Evolutionary conservation across 148 eudicot genomes (phyloP), one percentile per base, ranked within the genome.

Genomic region (Salicornia ramosissima): DNA sequence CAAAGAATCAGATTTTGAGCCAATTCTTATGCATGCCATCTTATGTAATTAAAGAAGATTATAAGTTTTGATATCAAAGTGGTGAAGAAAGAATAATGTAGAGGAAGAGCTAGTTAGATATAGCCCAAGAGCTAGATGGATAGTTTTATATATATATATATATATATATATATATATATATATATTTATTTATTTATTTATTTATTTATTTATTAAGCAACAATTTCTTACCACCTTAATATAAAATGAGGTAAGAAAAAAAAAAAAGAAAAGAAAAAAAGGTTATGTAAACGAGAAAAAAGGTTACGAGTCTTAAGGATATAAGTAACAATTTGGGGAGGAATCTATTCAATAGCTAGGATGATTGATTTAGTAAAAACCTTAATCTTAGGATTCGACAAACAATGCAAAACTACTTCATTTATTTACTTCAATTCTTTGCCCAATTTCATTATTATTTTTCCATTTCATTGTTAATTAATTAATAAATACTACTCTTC

Each of bases 1-100:
- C 67, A 89, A 85, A 14, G 85, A 73, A 67, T 86, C 87, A 46
- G 90, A 82, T 79, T 89, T 89, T 46, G 90, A 81, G 58, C 95
- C 95, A 5, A 89, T 79, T 79, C 73, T 78, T 80, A 86, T 57
- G 73, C 76, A 86, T 12, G 95, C 95, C 95, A 89, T 89, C 28
- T n/a, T 52, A 52, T 1, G 70, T 70, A 28, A 40, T 51, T 15
- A 36, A 8, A 8, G 40, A 36, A 36, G 36, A 39, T 47, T 24
- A 62, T 30, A 47, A 39, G 43, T 39, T 45, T 3, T 47, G 11
- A 30, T 46, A 10, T 25, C 49, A 31, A 15, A 40, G n/a, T n/a
- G n/a, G n/a, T n/a, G n/a, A 56, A 16, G 1, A 33, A 40, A 0
- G 5, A 53, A 40, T 0, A 15, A 29, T 30, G 21, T 54, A 33